Base-by-base conservation (phyloP, 2,329 filamentous ascomycete genomes). In the Zelopaecilomyces penicillatus region DNA sequence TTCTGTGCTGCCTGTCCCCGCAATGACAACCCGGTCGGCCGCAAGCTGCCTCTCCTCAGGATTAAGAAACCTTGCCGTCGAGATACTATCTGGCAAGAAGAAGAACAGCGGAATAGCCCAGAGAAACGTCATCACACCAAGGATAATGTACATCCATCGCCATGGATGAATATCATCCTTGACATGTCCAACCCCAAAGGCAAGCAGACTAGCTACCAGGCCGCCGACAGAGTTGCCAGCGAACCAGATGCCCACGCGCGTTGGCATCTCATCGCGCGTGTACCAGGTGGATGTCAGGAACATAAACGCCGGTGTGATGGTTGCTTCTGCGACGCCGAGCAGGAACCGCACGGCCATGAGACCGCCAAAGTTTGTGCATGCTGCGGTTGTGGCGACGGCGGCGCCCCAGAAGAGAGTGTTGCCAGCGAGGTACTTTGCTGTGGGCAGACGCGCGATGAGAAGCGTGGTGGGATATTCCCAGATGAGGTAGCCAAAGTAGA, bases 101-200 rank as follows among this genome's bases (percentile, higher is more conserved):
- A 68, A 50, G 47, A 70, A 67, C 37, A 80, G 52, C 2, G 69
- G 62, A 3, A 76, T 62, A 0, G 67, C 68, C 70, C 75, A 74
- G 3, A 76, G 50, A 42, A 75, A 71, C 0, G 76, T 80, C 1
- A 60, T 54, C 0, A 66, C 46, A 1, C 77, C 76, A 1, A 79
- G 65, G 29, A 78, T 64, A 47, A 76, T 73, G 54, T 76, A 80
- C 69, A 81, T 74, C 70, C 72, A 77, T 41, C 69, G 66, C 75
- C 76, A 80, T 4, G 73, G 69, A 12, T 62, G 64, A 11, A 78
- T 54, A 9, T 57, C 47, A 39, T 69, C 61, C 11, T 66, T 52
- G 36, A 79, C 65, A 48, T 81, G 76, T 0, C 77, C 78, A 6
- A 80, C 62, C 3, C 70, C 76, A 47, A 75, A 82, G 3, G 75